Evolutionary conservation across 2,329 filamentous ascomycete species (phyloP).

Genomic region (Decorospora gaudefroyi): DNA sequence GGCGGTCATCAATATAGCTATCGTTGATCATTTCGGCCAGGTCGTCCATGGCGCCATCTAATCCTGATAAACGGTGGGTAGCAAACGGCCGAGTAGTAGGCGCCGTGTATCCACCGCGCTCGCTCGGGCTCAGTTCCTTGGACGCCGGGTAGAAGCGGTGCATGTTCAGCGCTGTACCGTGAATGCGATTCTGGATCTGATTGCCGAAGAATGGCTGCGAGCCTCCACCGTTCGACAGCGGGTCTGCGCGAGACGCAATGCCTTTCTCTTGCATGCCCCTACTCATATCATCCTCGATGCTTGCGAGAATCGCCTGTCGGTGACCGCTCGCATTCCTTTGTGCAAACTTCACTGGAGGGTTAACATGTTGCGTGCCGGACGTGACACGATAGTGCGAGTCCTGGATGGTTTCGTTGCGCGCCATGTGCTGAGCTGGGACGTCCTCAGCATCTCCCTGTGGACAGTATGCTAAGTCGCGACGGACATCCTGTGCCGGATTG

Average conservation of each 20-base stretch:
- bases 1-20: constrained; percentile 20
- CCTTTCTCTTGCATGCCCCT: constrained; percentile 26
- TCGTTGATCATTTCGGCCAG: constrained; percentile 38
- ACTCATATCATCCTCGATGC: constrained; percentile 17
- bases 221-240: constrained; percentile 12
- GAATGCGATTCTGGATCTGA: constrained; percentile 28
- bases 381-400: constrained; percentile 20
- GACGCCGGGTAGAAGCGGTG: constrained; percentile 33
- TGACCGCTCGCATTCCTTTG: constrained; percentile 17
- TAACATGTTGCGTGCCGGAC: constrained; percentile 19
- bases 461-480: constrained; percentile 23
- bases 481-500: constrained; percentile 11
- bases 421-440: constrained; percentile 11
- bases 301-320: constrained; percentile 12
- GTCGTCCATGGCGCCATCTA: constrained; percentile 49
- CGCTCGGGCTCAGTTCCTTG: constrained; percentile 28
- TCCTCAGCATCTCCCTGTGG: constrained; percentile 17
- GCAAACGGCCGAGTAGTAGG: constrained; percentile 25
- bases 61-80: constrained; percentile 38
- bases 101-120: constrained; percentile 10
- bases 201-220: constrained; percentile 34
- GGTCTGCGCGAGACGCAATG: constrained; percentile 17
- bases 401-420: constrained; percentile 22
- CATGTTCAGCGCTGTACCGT: constrained; percentile 28
- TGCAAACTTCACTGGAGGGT: constrained; percentile 14